These are phyloP conservation scores for Fusarium torreyae DNA, from an alignment of 2,329 filamentous ascomycete species.

Conservation along the genomic window DNA sequence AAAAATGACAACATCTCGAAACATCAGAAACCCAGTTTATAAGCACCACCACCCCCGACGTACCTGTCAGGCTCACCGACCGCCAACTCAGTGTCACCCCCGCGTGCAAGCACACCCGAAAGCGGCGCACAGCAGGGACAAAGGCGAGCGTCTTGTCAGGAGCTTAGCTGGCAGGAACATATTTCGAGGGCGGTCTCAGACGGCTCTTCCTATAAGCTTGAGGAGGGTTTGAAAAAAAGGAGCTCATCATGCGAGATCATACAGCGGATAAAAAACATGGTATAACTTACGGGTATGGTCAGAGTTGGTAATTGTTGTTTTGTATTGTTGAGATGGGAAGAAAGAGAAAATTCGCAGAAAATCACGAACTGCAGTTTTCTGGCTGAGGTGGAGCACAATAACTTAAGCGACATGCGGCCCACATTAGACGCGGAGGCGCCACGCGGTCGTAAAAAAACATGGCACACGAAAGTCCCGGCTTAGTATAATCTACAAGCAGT, in stretches of 20 bases:
- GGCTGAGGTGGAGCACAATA: constrained; percentile 22
- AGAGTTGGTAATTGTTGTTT: constrained; percentile 4
- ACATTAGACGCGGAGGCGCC: constrained; percentile 36
- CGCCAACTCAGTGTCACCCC: constrained; percentile 41
- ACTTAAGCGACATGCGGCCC: constrained; percentile 32
- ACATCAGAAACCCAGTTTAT: constrained; percentile 63
- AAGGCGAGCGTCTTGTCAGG: constrained; percentile 36
- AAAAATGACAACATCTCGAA: constrained; percentile 48
- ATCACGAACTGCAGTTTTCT: constrained; percentile 41
- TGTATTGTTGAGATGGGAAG: constrained; percentile 23
- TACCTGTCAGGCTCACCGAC: constrained; percentile 50
- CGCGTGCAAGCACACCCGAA: constrained; percentile 57
- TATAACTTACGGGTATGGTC: constrained; percentile 26
- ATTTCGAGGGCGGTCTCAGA: constrained; percentile 59
- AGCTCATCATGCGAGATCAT: constrained; percentile 59
- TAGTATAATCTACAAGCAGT: too few species aligned
- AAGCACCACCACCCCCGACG: constrained; percentile 62
- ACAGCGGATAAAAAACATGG: background rate
- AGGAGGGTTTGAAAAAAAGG: constrained; percentile 57
- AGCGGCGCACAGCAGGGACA: constrained; percentile 43
- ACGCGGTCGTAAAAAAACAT: too few species aligned
- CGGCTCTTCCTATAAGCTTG: constrained; percentile 62
- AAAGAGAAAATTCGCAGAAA: constrained; percentile 41
- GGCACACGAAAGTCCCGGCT: too few species aligned
- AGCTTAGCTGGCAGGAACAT: constrained; percentile 43